phyloP scores from a whole-genome alignment of 345 rosid species.

The Camelina hispida region DNA sequence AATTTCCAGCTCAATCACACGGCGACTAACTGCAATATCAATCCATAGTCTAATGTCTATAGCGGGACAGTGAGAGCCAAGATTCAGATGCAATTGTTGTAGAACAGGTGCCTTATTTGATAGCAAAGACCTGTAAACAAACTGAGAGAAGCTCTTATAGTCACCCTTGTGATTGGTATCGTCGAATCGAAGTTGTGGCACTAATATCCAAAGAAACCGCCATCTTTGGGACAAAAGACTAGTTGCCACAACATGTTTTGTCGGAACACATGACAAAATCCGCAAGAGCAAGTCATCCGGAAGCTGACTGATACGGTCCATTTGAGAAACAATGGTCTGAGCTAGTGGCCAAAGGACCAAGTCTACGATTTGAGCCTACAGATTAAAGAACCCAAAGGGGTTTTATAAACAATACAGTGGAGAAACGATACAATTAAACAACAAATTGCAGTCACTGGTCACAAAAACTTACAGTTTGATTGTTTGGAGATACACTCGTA shows the following conservation, averaged over 20 bases:
- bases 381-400: neutral
- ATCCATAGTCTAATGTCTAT: conserved; percentile 29
- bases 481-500: neutral
- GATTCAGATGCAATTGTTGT: neutral
- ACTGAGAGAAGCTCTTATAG: conserved; percentile 1
- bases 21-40: conserved; percentile 16
- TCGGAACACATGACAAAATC: conserved; percentile 18
- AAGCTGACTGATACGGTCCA: conserved; percentile 27
- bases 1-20: neutral
- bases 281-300: conserved; percentile 30
- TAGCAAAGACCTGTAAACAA: conserved; percentile 33
- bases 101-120: conserved; percentile 21
- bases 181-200: conserved; percentile 5
- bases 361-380: neutral
- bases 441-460: too few species aligned
- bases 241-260: conserved; percentile 4
- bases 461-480: neutral
- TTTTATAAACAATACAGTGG: neutral
- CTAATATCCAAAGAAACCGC: conserved; percentile 27
- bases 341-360: neutral
- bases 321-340: neutral
- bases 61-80: neutral
- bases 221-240: conserved; percentile 36
- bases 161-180: neutral
- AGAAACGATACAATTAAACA: neutral